phyloP scores from a whole-genome alignment of 352 stramenopile genomes.

The Phytophthora pinifolia region DNA sequence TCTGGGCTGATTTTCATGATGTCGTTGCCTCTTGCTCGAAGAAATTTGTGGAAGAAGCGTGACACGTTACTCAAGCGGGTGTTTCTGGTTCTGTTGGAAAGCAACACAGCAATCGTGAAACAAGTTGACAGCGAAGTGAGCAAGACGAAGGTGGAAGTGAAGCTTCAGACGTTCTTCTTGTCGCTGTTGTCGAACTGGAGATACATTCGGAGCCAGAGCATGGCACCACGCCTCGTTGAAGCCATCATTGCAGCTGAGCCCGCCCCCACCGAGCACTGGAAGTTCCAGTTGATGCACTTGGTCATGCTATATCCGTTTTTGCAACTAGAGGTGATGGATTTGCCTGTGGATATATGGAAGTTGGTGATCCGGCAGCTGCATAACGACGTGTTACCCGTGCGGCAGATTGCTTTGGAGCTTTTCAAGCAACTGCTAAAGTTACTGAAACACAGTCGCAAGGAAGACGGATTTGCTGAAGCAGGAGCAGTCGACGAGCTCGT shows the following conservation, averaged over 20 bases:
- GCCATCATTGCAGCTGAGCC: slow-evolving; percentile 45
- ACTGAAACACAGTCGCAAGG: slow-evolving; percentile 27
- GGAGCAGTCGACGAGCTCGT: slow-evolving; percentile 35
- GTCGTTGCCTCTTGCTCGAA: slow-evolving; percentile 36
- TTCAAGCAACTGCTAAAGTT: slow-evolving; percentile 56
- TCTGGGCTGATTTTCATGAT: slow-evolving; percentile 42
- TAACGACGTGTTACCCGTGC: slow-evolving; percentile 68
- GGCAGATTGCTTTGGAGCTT: slow-evolving; percentile 53
- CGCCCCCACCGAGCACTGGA: slow-evolving; percentile 56
- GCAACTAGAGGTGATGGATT: slow-evolving; percentile 40
- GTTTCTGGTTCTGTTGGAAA: slow-evolving; percentile 47
- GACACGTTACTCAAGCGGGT: slow-evolving; percentile 39
- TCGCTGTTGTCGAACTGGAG: slow-evolving; percentile 53
- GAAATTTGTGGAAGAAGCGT: slow-evolving; percentile 52
- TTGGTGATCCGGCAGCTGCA: slow-evolving; percentile 50
- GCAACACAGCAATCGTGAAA: slow-evolving; percentile 50
- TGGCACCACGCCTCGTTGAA: slow-evolving; percentile 26
- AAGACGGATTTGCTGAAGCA: background rate
- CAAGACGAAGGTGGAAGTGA: slow-evolving; percentile 57
- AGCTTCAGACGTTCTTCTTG: slow-evolving; percentile 59
- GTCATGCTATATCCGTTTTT: slow-evolving; percentile 67
- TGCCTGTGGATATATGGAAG: slow-evolving; percentile 48
- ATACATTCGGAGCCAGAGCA: slow-evolving; percentile 34
- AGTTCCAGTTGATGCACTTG: slow-evolving; percentile 76
- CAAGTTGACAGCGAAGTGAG: slow-evolving; percentile 51